Conservation (phyloP, 495 filamentous ascomycete genomes). For the Bryoglossum gracile region DNA sequence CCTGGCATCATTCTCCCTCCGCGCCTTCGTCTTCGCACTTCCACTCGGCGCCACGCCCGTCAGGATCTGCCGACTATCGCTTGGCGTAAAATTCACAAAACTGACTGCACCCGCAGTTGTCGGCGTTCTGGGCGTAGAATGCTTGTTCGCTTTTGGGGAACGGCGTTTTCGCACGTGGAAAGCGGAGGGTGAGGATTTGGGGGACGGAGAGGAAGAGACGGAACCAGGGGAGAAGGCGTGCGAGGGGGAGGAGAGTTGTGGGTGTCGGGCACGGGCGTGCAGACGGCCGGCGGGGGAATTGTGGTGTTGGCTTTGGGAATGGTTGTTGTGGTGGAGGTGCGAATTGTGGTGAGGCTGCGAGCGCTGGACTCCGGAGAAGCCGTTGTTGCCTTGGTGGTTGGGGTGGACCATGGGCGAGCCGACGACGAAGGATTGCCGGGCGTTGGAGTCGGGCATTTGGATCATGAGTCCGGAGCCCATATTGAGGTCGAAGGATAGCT, state of each 20-base stretch:
- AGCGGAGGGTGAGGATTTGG: not conserved
- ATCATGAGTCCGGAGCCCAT: constrained; percentile 23
- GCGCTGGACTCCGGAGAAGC: not conserved
- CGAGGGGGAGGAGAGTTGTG: not conserved
- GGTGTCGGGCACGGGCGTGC: constrained; percentile 1
- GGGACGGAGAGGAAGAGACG: not conserved
- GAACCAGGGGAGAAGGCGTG: not conserved
- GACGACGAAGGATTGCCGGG: constrained; percentile 12
- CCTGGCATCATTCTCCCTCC: constrained; percentile 76
- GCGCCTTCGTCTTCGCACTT: constrained; percentile 85
- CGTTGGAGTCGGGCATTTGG: constrained; percentile 14
- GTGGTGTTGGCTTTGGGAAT: not conserved
- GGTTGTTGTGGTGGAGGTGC: constrained; percentile 1
- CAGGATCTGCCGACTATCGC: constrained; percentile 72
- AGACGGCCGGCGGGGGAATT: too few species aligned
- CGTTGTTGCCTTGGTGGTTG: constrained; percentile 16
- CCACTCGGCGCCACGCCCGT: constrained; percentile 88
- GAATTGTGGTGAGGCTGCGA: constrained; percentile 6
- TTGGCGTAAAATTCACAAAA: constrained; percentile 90
- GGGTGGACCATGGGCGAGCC: constrained; percentile 2
- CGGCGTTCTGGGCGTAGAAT: not conserved
- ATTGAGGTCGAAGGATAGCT: constrained; percentile 1
- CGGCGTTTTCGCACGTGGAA: constrained; percentile 17
- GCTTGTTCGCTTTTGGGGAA: constrained; percentile 1
- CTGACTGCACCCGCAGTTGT: constrained; percentile 40